These are phyloP conservation scores for Fusarium decemcellulare DNA, from an alignment of 2,329 filamentous ascomycete species.

Conservation along the genomic window DNA sequence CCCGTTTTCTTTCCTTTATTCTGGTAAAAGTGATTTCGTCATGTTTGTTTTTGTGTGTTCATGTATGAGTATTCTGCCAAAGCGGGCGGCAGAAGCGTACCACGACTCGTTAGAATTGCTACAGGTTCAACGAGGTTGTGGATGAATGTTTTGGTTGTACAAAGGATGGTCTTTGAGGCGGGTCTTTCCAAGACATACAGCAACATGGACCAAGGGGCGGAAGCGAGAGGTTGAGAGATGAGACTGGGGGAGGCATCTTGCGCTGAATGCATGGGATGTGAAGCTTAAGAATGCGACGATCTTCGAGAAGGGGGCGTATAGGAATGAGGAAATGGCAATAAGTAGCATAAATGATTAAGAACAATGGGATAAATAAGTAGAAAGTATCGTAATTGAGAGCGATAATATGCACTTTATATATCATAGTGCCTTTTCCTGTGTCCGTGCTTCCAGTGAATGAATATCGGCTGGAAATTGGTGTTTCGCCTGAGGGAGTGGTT, in stretches of 20 bases:
- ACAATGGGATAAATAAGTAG: constrained; percentile 43
- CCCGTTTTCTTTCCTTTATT: constrained; percentile 34
- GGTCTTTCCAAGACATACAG: not conserved
- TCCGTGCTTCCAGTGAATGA: not conserved
- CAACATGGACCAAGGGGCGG: constrained; percentile 23
- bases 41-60: constrained; percentile 38
- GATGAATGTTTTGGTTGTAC: constrained; percentile 42
- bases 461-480: not conserved
- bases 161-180: constrained; percentile 36
- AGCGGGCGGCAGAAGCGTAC: constrained; percentile 32
- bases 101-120: constrained; percentile 28
- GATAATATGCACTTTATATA: not conserved
- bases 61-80: constrained; percentile 48
- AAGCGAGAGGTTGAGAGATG: constrained; percentile 21
- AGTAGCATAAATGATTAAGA: constrained; percentile 47
- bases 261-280: constrained; percentile 26
- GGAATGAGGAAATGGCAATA: constrained; percentile 40
- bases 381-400: constrained; percentile 9
- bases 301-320: constrained; percentile 39
- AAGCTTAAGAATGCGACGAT: constrained; percentile 37
- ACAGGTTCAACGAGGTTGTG: constrained; percentile 28
- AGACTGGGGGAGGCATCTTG: constrained; percentile 24
- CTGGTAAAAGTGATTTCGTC: constrained; percentile 46
- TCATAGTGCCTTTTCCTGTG: no score
- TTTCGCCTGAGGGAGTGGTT: not conserved